A percentile compares a stretch with the other conserved stretches of the same genome.
Evolutionary conservation across 139 green algal species (phyloP).

Genomic region (Haematococcus sp.): DNA sequence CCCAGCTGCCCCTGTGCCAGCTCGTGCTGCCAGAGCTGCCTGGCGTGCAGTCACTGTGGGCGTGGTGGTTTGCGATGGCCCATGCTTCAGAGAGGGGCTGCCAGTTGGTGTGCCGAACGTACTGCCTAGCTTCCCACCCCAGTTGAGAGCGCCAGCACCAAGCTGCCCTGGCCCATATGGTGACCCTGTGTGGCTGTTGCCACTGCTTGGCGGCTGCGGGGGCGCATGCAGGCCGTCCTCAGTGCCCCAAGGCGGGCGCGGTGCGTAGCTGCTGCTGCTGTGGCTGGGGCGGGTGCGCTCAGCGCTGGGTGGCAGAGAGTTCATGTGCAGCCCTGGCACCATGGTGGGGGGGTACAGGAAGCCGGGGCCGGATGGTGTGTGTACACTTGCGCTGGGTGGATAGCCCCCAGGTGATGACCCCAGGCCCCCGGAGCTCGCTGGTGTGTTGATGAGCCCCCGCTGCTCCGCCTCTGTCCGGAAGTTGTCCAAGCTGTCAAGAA

Average conservation of each 20-base stretch:
- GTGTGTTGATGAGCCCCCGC: neutral
- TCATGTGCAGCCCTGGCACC: neutral
- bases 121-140: neutral
- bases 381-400: neutral
- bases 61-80: too few species aligned
- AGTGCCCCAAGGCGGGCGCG: neutral
- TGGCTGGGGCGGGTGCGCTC: too few species aligned
- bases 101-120: too few species aligned
- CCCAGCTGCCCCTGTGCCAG: neutral
- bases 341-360: neutral
- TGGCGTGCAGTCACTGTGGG: neutral
- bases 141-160: too few species aligned
- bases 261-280: neutral
- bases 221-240: neutral
- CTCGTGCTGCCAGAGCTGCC: neutral
- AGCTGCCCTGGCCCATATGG: too few species aligned
- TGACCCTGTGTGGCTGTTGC: neutral
- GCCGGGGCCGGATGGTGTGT: neutral
- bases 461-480: neutral
- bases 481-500: neutral
- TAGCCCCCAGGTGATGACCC: too few species aligned
- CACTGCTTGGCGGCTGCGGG: neutral
- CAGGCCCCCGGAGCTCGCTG: too few species aligned
- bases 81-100: too few species aligned
- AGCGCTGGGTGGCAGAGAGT: neutral